These are phyloP conservation scores for Apiospora kogelbergensis DNA, from an alignment of 2,329 filamentous ascomycete genomes.

Conservation along the genomic window DNA sequence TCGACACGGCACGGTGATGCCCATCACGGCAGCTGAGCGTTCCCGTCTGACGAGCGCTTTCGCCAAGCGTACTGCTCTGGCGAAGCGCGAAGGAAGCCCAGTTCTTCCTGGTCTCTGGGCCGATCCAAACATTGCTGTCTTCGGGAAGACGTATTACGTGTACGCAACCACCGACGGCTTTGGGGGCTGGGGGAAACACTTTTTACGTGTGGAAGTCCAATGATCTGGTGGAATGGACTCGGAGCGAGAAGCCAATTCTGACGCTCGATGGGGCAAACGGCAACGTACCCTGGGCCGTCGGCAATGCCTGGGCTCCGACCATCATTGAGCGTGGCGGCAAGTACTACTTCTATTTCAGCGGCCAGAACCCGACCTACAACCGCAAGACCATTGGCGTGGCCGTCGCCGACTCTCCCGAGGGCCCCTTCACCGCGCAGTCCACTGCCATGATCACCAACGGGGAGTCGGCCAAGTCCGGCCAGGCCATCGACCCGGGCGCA, in stretches of 20 bases:
- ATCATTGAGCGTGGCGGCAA: slow-evolving; percentile 59
- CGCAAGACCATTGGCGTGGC: slow-evolving; percentile 63
- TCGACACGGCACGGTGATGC: slow-evolving; percentile 54
- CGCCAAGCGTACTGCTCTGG: slow-evolving; percentile 22
- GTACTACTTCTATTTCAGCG: slow-evolving; percentile 65
- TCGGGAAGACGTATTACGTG: slow-evolving; percentile 45
- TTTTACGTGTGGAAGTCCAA: slow-evolving; percentile 48
- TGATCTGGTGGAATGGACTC: slow-evolving; percentile 43
- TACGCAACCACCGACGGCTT: slow-evolving; percentile 48
- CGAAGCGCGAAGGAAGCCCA: slow-evolving; percentile 29
- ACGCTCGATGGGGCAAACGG: slow-evolving; percentile 44
- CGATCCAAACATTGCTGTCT: slow-evolving; percentile 47
- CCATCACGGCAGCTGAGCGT: slow-evolving; percentile 46
- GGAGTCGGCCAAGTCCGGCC: slow-evolving; percentile 30
- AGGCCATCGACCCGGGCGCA: slow-evolving; percentile 61
- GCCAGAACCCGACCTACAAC: slow-evolving; percentile 51
- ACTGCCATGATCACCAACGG: slow-evolving; percentile 57
- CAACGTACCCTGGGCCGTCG: slow-evolving; percentile 63
- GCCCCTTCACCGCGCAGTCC: slow-evolving; percentile 57
- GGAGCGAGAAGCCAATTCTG: slow-evolving; percentile 41
- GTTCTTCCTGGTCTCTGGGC: slow-evolving; percentile 40
- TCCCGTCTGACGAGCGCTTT: background rate
- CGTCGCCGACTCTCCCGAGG: slow-evolving; percentile 53
- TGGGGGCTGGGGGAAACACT: slow-evolving; percentile 43
- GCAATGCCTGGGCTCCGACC: slow-evolving; percentile 68